These are phyloP conservation scores for Cercospora citrullina DNA, from an alignment of 2,329 filamentous ascomycete genomes.

Conservation along the genomic window DNA sequence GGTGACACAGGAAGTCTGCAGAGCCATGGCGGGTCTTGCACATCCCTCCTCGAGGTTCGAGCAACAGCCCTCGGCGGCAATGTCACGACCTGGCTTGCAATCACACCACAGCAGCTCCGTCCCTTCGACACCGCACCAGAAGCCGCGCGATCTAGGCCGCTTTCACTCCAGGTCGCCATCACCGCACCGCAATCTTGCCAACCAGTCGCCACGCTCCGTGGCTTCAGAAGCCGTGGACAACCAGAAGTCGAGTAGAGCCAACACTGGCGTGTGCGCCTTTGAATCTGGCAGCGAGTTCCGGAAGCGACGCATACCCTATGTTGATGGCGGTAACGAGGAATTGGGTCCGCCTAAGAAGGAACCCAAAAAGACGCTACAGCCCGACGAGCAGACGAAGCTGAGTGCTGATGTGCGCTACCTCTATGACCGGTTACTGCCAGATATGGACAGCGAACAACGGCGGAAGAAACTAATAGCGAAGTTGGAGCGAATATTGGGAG, in stretches of 20 bases:
- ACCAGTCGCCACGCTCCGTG: conserved; percentile 84
- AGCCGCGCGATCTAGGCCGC: conserved; percentile 73
- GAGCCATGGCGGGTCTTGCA: conserved; percentile 27
- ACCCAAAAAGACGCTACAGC: conserved; percentile 68
- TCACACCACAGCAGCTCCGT: conserved; percentile 79
- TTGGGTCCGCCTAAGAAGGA: conserved; percentile 69
- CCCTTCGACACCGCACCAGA: conserved; percentile 89
- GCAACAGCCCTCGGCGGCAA: conserved; percentile 26
- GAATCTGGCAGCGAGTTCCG: conserved; percentile 83
- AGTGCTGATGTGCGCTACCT: conserved; percentile 81
- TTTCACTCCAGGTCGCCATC: conserved; percentile 79
- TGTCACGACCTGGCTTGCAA: conserved; percentile 31
- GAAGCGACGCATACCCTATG: conserved; percentile 84
- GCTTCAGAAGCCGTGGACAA: conserved; percentile 81
- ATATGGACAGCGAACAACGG: conserved; percentile 72
- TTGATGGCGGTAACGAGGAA: conserved; percentile 73
- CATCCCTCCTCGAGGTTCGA: conserved; percentile 28
- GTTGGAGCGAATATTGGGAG: conserved; percentile 81
- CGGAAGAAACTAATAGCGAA: conserved; percentile 78
- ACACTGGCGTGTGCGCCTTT: conserved; percentile 70
- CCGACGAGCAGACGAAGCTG: conserved; percentile 72
- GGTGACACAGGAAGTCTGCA: conserved; percentile 32
- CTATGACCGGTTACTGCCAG: conserved; percentile 82
- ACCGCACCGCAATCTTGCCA: conserved; percentile 68
- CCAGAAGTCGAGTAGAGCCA: conserved; percentile 14